Percentiles rank a stretch among this genome's conserved stretches.
Conservation (phyloP, 176 grass and related monocot species). For the Cenchrus purpureus region DNA sequence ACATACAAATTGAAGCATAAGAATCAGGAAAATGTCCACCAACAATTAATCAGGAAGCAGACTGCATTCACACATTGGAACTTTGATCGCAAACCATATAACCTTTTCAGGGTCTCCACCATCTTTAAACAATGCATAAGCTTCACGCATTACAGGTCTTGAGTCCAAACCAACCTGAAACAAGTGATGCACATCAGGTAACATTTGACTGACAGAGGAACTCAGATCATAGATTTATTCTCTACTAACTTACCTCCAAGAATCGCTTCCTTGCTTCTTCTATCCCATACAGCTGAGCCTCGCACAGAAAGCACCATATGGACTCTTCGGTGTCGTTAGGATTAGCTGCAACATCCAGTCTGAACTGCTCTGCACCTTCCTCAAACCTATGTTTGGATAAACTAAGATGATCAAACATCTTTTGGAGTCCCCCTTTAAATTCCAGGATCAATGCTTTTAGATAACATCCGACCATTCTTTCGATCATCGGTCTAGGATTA, state of each 20-base stretch:
- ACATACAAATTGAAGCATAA: not conserved
- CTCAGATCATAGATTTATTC: too few relatives aligned
- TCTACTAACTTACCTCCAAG: slow-evolving; percentile 65
- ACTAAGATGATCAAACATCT: not conserved
- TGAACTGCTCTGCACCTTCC: slow-evolving; percentile 88
- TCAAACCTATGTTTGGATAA: slow-evolving; percentile 53
- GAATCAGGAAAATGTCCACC: not conserved
- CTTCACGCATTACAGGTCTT: slow-evolving; percentile 76
- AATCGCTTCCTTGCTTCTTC: slow-evolving; percentile 73
- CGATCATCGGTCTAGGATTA: too few relatives aligned
- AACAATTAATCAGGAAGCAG: not conserved
- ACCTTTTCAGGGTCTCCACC: slow-evolving; percentile 86
- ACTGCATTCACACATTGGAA: not conserved
- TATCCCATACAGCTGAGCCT: slow-evolving; percentile 69
- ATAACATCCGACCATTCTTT: not conserved
- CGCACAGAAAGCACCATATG: slow-evolving; percentile 92
- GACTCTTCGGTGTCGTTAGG: slow-evolving; percentile 84
- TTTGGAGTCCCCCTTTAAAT: too few relatives aligned
- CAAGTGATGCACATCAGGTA: not conserved
- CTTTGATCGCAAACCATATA: not conserved
- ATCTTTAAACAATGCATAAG: slow-evolving; percentile 73
- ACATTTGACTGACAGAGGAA: too few relatives aligned
- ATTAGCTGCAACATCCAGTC: slow-evolving; percentile 79
- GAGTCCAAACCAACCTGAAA: slow-evolving; percentile 76
- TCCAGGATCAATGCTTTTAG: not conserved